Conservation (phyloP, 345 rosid genomes). For the Orychophragmus violaceus region DNA sequence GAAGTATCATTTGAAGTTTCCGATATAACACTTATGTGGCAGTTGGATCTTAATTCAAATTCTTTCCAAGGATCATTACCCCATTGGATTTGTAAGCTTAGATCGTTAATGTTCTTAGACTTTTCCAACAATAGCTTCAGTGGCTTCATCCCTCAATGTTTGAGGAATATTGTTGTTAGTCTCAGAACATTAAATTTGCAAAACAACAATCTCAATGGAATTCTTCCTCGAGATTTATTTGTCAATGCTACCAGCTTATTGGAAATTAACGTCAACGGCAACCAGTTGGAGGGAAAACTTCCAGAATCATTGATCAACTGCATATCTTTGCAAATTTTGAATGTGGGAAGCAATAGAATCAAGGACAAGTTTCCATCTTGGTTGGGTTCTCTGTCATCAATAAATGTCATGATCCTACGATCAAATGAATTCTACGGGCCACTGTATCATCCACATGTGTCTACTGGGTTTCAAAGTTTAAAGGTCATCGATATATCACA, state of each 20-base stretch:
- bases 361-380: not conserved
- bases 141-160: not conserved
- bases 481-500: not conserved
- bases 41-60: not conserved
- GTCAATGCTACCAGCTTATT: not conserved
- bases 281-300: not conserved
- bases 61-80: not conserved
- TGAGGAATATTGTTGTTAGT: not conserved
- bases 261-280: not conserved
- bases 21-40: accelerated
- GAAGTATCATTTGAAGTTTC: not conserved
- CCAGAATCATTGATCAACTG: not conserved
- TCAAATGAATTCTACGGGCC: not conserved
- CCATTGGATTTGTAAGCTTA: not conserved
- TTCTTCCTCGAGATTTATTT: not conserved
- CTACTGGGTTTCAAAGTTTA: not conserved
- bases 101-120: not conserved
- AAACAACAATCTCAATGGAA: not conserved
- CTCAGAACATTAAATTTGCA: not conserved
- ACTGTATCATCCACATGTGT: not conserved
- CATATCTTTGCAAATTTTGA: not conserved
- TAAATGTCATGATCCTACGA: not conserved
- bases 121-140: not conserved
- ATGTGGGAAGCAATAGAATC: not conserved
- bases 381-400: not conserved